phyloP scores from a whole-genome alignment of 163 green algal genomes.

The Scenedesmus sp. region DNA sequence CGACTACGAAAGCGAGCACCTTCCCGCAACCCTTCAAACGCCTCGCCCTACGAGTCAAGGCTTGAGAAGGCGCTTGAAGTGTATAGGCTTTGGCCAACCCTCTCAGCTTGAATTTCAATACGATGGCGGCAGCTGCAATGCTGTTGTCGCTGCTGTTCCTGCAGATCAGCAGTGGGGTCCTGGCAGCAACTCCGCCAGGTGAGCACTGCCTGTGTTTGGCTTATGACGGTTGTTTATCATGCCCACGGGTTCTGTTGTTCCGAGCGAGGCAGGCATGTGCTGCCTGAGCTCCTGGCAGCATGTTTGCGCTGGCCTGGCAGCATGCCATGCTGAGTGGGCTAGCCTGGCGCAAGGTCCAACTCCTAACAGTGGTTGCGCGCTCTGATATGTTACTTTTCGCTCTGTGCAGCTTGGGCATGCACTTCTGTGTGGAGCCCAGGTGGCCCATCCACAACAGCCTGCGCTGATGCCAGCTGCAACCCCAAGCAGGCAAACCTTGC shows the following conservation, averaged over 20 bases:
- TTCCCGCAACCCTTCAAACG: too few relatives aligned
- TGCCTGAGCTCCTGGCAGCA: too few relatives aligned
- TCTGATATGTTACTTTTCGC: background rate
- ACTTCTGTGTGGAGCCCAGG: background rate
- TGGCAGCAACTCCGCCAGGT: background rate
- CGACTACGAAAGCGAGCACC: too few relatives aligned
- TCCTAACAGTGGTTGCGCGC: background rate
- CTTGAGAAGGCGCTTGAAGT: too few relatives aligned
- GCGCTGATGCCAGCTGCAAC: slow-evolving; percentile 20
- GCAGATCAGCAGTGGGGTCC: background rate
- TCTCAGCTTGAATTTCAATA: background rate
- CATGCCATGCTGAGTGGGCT: too few relatives aligned
- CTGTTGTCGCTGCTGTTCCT: background rate
- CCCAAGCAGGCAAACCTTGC: background rate
- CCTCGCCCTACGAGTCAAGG: too few relatives aligned
- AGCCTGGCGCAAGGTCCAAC: background rate
- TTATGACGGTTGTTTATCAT: background rate
- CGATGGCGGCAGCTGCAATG: background rate
- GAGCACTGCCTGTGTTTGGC: background rate
- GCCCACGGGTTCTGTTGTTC: too few relatives aligned
- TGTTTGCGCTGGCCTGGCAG: too few relatives aligned
- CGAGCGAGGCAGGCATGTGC: too few relatives aligned
- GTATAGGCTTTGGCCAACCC: too few relatives aligned
- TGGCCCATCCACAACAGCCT: background rate
- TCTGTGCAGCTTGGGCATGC: background rate